Percentiles rank a stretch among this genome's conserved stretches.
Conservation (phyloP, 1,139 yeast species). For the Taphrina communis region DNA sequence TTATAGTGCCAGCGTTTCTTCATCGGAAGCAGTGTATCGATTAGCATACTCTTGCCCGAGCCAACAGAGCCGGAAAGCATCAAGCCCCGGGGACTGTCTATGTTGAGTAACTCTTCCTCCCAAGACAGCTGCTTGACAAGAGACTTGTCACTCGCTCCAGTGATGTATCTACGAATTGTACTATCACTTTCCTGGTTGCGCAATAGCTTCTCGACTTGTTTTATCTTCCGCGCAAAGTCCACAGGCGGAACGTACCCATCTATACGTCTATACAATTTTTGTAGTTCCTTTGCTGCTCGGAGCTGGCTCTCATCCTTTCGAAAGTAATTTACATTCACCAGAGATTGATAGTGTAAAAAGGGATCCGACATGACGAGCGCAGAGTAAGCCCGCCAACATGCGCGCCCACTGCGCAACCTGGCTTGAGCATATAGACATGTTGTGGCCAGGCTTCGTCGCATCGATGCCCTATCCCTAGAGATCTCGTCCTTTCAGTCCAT, state of each 20-base stretch:
- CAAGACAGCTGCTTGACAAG: conserved; percentile 46
- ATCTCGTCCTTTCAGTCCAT: no score
- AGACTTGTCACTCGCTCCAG: conserved; percentile 30
- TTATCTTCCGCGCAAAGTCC: conserved; percentile 58
- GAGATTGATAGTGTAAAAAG: conserved; percentile 61
- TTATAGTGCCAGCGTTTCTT: conserved; percentile 76
- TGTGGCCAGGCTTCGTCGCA: neutral
- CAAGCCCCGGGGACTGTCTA: conserved; percentile 72
- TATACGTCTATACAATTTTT: conserved; percentile 64
- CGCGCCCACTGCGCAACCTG: neutral
- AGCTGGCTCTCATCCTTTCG: conserved; percentile 65
- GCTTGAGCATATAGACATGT: neutral
- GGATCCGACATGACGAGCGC: conserved; percentile 67
- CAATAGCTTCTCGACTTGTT: conserved; percentile 52
- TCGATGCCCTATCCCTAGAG: neutral
- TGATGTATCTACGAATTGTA: conserved; percentile 47
- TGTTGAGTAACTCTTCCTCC: conserved; percentile 66
- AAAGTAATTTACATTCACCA: conserved; percentile 60
- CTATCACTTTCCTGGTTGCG: conserved; percentile 28
- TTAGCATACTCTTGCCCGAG: conserved; percentile 96
- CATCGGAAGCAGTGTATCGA: conserved; percentile 82
- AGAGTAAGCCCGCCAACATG: conserved; percentile 14
- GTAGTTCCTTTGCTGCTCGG: conserved; percentile 68
- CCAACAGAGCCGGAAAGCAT: conserved; percentile 97
- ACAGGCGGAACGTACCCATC: conserved; percentile 66